Percentiles rank a stretch among this genome's conserved stretches.
Evolutionary conservation across 805 yeast genomes (phyloP).

Genomic region (Cyberlindnera misumaiensis): DNA sequence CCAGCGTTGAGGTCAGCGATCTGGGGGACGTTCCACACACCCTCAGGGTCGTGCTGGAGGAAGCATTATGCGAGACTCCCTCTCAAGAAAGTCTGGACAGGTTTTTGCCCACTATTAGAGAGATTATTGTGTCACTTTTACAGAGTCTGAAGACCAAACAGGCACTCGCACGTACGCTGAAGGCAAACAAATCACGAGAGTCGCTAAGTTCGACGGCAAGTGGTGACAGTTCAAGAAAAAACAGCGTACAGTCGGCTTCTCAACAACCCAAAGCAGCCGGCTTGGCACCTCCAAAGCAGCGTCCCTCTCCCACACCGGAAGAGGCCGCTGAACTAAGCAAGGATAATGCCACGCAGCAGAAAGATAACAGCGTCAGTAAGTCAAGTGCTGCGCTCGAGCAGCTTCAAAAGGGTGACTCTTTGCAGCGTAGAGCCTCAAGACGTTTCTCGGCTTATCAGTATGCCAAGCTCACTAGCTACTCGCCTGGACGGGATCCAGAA

Average conservation of each 20-base stretch:
- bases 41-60: constrained; percentile 72
- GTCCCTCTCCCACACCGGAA: background rate
- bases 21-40: constrained; percentile 87
- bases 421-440: constrained; percentile 89
- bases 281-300: constrained; percentile 1
- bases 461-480: constrained; percentile 57
- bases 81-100: constrained; percentile 74
- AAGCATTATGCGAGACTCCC: constrained; percentile 78
- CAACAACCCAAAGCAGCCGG: constrained; percentile 1
- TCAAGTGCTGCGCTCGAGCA: constrained; percentile 58
- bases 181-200: constrained; percentile 22
- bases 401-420: constrained; percentile 72
- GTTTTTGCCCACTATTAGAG: constrained; percentile 78
- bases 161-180: constrained; percentile 38
- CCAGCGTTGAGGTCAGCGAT: constrained; percentile 77
- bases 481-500: constrained; percentile 26
- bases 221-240: constrained; percentile 8
- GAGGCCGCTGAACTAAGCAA: background rate
- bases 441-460: constrained; percentile 91
- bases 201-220: constrained; percentile 10
- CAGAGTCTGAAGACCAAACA: constrained; percentile 81
- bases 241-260: constrained; percentile 2
- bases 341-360: background rate
- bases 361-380: background rate
- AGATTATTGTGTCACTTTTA: constrained; percentile 73